Evolutionary conservation across 805 yeast species (phyloP).

Genomic region (Starmerella floricola): DNA sequence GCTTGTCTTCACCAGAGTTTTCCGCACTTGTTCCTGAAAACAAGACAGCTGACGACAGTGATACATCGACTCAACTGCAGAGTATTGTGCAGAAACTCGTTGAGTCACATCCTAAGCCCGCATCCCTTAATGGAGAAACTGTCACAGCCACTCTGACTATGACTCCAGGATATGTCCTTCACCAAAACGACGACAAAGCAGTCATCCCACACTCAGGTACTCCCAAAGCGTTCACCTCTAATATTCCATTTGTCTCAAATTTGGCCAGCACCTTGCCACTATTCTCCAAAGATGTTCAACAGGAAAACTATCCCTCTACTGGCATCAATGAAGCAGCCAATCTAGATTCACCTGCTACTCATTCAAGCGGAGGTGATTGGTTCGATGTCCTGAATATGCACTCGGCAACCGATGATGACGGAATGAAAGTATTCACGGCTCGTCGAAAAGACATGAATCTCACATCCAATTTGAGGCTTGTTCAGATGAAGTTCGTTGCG

Average conservation of each 20-base stretch:
- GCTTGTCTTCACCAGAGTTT: conserved; percentile 3
- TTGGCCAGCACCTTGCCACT: conserved; percentile 22
- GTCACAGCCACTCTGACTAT: conserved; percentile 23
- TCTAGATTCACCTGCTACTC: too few species aligned
- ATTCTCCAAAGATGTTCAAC: conserved; percentile 18
- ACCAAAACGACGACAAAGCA: conserved; percentile 8
- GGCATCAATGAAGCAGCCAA: too few species aligned
- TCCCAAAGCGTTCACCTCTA: conserved; percentile 22
- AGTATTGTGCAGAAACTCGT: neutral
- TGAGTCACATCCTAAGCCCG: neutral
- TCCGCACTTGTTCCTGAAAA: neutral
- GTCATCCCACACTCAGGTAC: conserved; percentile 16
- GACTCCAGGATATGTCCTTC: conserved; percentile 27
- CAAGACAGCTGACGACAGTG: neutral
- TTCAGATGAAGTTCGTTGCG: conserved; percentile 15
- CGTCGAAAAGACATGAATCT: conserved; percentile 9
- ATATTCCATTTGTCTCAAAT: conserved; percentile 24
- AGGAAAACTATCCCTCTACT: conserved; percentile 11
- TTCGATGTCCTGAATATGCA: conserved; percentile 3
- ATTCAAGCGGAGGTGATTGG: too few species aligned
- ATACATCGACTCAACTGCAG: neutral
- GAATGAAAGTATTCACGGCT: conserved; percentile 6
- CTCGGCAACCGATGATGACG: neutral
- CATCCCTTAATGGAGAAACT: neutral
- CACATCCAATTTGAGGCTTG: conserved; percentile 1